Base-by-base conservation (phyloP, 2,329 filamentous ascomycete species). In the Hypoxylon sp. region DNA sequence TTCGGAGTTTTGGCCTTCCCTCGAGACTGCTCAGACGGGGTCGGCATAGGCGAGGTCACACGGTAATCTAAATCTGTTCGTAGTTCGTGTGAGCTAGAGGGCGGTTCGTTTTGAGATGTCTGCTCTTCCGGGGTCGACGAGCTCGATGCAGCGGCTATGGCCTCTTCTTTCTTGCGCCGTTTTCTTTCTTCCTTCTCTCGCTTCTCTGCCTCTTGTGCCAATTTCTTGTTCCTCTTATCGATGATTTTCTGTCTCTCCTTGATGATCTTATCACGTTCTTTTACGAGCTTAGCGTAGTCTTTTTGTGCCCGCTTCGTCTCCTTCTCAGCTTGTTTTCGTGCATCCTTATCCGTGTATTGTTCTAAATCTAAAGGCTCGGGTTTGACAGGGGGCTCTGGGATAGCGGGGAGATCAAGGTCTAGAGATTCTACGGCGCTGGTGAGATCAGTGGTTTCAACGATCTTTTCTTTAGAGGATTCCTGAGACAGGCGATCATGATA, bases 291-390 rank as follows among this genome's bases (percentile, higher is more conserved):
- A 29, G 91, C 86, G 75, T 93, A 91, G 7, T 84, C 83, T 75
- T 92, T 92, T 32, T 88, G 82, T 0, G 84, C 82, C 11, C 86
- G 85, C 56, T 88, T 87, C 61, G 89, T 84, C 73, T 93, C 90
- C 63, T 90, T 92, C 73, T 93, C 89, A 1, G 89, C 91, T 44
- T 89, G 84, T 73, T 92, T 93, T 7, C 88, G 87, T 29, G 87
- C 82, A 6, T 88, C 86, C 74, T 91, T 91, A 78, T 93, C 89
- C 1, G 85, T 80, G 75, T 88, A 90, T 51, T 83, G 80, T 48
- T 83, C 82, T 1, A 90, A 77, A 71, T 93, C 85, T 1, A 91
- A 86, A 2, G 83, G 79, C 1, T 82, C 75, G 1, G 89, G 89
- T 54, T 86, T 82, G 4, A 80, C 69, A 0, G 91, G 91, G 2